Percentiles rank a stretch among this genome's conserved stretches.
These are phyloP conservation scores for Talaromyces sp. DNA, from an alignment of 2,329 filamentous ascomycete species.

Conservation along the genomic window DNA sequence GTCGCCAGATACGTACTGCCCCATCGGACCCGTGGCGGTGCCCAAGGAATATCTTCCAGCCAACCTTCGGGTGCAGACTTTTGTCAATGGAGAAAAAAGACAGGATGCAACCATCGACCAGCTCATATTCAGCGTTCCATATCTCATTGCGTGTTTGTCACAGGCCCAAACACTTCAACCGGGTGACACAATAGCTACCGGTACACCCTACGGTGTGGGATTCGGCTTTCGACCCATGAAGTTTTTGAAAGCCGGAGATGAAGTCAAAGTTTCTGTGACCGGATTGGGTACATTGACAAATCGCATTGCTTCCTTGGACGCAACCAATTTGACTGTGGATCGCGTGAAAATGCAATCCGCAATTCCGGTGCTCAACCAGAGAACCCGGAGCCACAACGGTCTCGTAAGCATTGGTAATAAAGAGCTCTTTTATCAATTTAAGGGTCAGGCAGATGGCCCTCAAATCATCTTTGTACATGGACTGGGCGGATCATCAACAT, in stretches of 20 bases:
- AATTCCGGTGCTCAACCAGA: constrained; percentile 33
- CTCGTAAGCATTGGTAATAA: constrained; percentile 40
- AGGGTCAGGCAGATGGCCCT: constrained; percentile 24
- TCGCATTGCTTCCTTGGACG: constrained; percentile 31
- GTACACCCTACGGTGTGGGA: constrained; percentile 44
- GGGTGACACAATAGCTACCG: constrained; percentile 15
- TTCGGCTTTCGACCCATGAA: constrained; percentile 46
- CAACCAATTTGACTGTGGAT: constrained; percentile 22
- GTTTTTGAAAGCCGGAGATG: constrained; percentile 43
- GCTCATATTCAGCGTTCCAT: constrained; percentile 7
- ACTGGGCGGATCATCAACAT: constrained; percentile 47
- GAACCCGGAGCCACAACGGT: constrained; percentile 28
- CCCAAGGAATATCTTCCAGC: constrained; percentile 45
- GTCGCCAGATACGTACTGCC: constrained; percentile 54
- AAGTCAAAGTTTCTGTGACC: constrained; percentile 42
- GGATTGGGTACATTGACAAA: constrained; percentile 44
- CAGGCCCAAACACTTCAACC: constrained; percentile 11
- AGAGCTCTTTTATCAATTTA: constrained; percentile 40
- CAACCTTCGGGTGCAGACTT: constrained; percentile 42
- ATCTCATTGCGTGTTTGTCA: constrained; percentile 5
- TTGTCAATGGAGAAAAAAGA: constrained; percentile 51
- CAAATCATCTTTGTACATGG: constrained; percentile 55
- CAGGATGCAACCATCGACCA: constrained; percentile 42
- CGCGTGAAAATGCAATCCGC: constrained; percentile 17
- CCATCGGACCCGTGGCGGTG: constrained; percentile 54